Conservation (phyloP, 2,329 filamentous ascomycete genomes). For the Trichophyton verrucosum region DNA sequence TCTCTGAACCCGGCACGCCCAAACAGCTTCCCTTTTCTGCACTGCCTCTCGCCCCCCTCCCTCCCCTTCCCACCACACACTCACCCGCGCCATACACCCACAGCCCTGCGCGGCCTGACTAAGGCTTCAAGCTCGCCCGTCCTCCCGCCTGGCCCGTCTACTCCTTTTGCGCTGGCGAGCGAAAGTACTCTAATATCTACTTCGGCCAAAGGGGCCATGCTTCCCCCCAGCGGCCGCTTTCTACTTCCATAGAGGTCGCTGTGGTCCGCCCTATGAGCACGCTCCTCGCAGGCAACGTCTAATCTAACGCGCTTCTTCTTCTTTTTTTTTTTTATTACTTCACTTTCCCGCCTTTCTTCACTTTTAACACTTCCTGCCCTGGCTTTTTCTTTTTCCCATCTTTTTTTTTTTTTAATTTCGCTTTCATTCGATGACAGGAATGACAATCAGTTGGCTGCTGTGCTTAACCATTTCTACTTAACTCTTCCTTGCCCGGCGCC, state of each 20-base stretch:
- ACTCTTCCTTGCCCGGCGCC: background rate
- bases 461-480: background rate
- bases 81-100: background rate
- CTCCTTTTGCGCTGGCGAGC: background rate
- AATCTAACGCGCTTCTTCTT: background rate
- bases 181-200: background rate
- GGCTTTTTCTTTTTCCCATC: background rate
- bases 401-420: background rate
- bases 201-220: background rate
- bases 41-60: background rate
- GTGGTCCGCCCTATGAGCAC: background rate
- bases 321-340: background rate
- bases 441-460: background rate
- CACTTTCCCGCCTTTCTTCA: background rate
- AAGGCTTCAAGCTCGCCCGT: background rate
- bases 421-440: background rate
- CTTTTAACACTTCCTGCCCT: background rate
- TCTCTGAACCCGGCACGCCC: constrained; percentile 5
- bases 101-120: background rate
- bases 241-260: background rate
- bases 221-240: background rate
- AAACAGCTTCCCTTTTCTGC: background rate
- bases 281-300: background rate
- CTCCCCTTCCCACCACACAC: background rate
- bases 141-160: background rate